Evolutionary conservation across 176 grass and related monocot genomes (phyloP).

Genomic region (Zoysia pacifica): DNA sequence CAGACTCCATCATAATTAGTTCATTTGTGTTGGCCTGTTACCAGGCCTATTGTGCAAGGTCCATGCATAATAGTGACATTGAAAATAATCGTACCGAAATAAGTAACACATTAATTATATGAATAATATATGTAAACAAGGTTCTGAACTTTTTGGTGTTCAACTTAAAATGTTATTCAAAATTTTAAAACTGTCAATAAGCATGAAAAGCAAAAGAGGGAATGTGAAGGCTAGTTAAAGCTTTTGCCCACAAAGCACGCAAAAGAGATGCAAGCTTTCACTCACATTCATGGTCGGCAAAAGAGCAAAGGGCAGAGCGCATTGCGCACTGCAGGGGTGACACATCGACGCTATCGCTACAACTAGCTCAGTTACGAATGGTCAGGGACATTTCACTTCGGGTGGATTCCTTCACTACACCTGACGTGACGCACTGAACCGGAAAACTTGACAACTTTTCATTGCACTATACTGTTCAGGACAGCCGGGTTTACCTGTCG

Average conservation of each 20-base stretch:
- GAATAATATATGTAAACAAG: too few species aligned
- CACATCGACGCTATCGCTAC: neutral
- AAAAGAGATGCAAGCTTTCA: constrained; percentile 51
- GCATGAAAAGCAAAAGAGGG: neutral
- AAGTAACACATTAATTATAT: neutral
- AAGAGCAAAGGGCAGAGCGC: constrained; percentile 31
- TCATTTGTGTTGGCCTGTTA: too few species aligned
- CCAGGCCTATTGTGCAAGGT: too few species aligned
- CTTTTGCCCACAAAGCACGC: constrained; percentile 52
- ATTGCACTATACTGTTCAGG: neutral
- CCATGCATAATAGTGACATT: neutral
- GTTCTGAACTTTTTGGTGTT: neutral
- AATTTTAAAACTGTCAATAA: neutral
- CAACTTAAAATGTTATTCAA: neutral
- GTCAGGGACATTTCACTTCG: constrained; percentile 41
- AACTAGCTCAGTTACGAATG: constrained; percentile 9
- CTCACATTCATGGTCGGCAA: constrained; percentile 35
- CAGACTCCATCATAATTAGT: too few species aligned
- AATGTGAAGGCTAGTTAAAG: constrained; percentile 44
- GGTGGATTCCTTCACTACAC: constrained; percentile 22
- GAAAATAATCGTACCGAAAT: neutral
- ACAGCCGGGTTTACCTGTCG: constrained; percentile 63
- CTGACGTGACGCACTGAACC: constrained; percentile 40
- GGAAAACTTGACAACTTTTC: constrained; percentile 25
- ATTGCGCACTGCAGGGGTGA: neutral